Evolutionary conservation across 2,329 filamentous ascomycete genomes (phyloP).

Genomic region (Scedosporium apiospermum): DNA sequence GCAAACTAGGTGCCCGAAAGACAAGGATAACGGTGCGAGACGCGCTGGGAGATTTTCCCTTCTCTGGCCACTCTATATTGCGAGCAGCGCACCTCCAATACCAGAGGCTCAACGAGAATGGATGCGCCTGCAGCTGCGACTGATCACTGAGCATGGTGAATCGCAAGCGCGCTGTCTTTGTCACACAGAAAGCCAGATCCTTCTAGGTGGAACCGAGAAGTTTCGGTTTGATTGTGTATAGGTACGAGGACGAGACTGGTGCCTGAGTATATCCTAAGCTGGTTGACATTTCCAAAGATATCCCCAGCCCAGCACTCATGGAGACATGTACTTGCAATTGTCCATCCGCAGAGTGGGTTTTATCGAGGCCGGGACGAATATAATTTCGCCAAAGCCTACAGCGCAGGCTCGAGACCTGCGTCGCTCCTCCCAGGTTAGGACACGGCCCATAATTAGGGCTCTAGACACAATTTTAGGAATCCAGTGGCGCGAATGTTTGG

Average conservation of each 20-base stretch:
- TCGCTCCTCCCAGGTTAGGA: too few relatives aligned
- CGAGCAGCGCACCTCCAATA: conserved; percentile 5
- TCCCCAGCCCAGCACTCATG: too few relatives aligned
- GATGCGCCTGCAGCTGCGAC: conserved; percentile 9
- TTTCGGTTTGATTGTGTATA: conserved; percentile 11
- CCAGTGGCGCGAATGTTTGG: too few relatives aligned
- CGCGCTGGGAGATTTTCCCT: conserved; percentile 9
- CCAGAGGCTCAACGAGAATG: conserved; percentile 8
- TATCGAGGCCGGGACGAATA: too few relatives aligned
- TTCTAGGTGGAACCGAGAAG: conserved; percentile 6
- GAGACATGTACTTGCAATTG: too few relatives aligned
- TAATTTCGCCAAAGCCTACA: too few relatives aligned
- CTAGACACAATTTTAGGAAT: too few relatives aligned
- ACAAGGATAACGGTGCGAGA: not conserved
- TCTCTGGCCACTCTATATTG: conserved; percentile 10
- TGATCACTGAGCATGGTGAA: conserved; percentile 9
- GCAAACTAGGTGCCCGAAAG: not conserved
- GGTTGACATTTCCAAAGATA: too few relatives aligned
- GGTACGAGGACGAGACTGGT: not conserved
- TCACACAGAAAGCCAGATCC: conserved; percentile 8
- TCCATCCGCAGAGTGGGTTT: too few relatives aligned
- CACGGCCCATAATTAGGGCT: too few relatives aligned
- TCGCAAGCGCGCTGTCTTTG: conserved; percentile 5
- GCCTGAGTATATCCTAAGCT: too few relatives aligned
- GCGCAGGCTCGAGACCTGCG: too few relatives aligned